Conservation (phyloP, 192 early-diverging fungal genomes). For the Podila clonocystis region DNA sequence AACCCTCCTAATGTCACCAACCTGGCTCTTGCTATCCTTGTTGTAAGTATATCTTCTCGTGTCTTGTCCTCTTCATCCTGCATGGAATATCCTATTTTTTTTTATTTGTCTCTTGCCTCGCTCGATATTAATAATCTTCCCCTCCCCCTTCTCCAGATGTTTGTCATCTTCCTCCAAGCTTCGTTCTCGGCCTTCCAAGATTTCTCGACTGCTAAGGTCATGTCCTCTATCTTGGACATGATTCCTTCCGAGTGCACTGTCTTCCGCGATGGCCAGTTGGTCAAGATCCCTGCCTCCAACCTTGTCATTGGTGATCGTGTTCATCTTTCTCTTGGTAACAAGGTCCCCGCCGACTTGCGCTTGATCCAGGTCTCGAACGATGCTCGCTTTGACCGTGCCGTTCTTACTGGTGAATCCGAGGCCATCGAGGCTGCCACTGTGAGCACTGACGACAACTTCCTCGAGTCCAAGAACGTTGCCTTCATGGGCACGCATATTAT, state of each 20-base stretch:
- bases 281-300: slow-evolving; percentile 61
- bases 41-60: slow-evolving; percentile 19
- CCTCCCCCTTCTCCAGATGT: slow-evolving; percentile 29
- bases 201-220: slow-evolving; percentile 71
- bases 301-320: slow-evolving; percentile 87
- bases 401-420: slow-evolving; percentile 83
- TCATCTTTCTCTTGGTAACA: slow-evolving; percentile 70
- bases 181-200: slow-evolving; percentile 78
- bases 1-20: slow-evolving; percentile 60
- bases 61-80: background rate
- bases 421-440: slow-evolving; percentile 70
- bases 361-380: slow-evolving; percentile 75
- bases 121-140: background rate
- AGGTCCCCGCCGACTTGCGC: slow-evolving; percentile 84
- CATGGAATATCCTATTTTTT: background rate
- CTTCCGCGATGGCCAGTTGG: slow-evolving; percentile 71
- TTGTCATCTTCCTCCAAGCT: slow-evolving; percentile 78
- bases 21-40: slow-evolving; percentile 68
- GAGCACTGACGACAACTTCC: slow-evolving; percentile 75
- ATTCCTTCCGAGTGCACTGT: slow-evolving; percentile 73
- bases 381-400: slow-evolving; percentile 79
- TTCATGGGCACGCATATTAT: slow-evolving; percentile 80
- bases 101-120: too few relatives aligned
- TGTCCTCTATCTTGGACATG: slow-evolving; percentile 81
- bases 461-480: slow-evolving; percentile 88